Evolutionary conservation across 2,329 filamentous ascomycete species (phyloP).

Genomic region (Pleoardoris graminearum): DNA sequence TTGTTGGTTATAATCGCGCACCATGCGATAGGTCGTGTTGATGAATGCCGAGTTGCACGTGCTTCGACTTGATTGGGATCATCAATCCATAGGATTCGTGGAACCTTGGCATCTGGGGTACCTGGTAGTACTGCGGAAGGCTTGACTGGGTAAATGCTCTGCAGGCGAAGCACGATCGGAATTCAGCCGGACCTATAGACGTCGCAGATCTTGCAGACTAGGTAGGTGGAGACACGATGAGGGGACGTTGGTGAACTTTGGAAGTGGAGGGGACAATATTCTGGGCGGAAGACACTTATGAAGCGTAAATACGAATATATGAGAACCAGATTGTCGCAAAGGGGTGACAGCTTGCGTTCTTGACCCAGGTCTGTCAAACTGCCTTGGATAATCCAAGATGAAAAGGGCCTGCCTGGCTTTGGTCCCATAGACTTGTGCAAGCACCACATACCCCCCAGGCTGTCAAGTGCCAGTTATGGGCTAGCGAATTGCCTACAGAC

Average conservation of each 20-base stretch:
- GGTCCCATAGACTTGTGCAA: too few relatives aligned
- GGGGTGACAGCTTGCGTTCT: too few relatives aligned
- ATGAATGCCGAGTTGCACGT: slow-evolving; percentile 10
- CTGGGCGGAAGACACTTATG: neutral
- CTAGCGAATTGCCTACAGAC: too few relatives aligned
- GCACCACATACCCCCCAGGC: too few relatives aligned
- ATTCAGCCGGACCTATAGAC: slow-evolving; percentile 23
- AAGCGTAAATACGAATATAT: neutral
- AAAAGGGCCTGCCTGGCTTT: too few relatives aligned
- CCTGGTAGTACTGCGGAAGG: slow-evolving; percentile 11
- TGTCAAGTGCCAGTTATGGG: too few relatives aligned
- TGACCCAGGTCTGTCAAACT: too few relatives aligned
- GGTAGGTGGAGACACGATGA: slow-evolving; percentile 24
- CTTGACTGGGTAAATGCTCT: slow-evolving; percentile 20
- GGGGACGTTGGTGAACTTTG: slow-evolving; percentile 18
- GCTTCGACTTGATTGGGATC: slow-evolving; percentile 14
- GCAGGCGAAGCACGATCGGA: slow-evolving; percentile 15
- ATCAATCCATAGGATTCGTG: slow-evolving; percentile 2
- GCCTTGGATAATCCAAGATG: too few relatives aligned
- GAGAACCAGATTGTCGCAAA: slow-evolving; percentile 3
- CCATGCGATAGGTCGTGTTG: slow-evolving; percentile 8
- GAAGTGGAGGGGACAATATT: neutral
- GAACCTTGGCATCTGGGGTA: slow-evolving; percentile 15
- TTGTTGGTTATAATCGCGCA: slow-evolving; percentile 11
- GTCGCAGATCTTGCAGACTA: slow-evolving; percentile 4